phyloP scores from a whole-genome alignment of 768 basidiomycete species.

The Lactarius psammicola region DNA sequence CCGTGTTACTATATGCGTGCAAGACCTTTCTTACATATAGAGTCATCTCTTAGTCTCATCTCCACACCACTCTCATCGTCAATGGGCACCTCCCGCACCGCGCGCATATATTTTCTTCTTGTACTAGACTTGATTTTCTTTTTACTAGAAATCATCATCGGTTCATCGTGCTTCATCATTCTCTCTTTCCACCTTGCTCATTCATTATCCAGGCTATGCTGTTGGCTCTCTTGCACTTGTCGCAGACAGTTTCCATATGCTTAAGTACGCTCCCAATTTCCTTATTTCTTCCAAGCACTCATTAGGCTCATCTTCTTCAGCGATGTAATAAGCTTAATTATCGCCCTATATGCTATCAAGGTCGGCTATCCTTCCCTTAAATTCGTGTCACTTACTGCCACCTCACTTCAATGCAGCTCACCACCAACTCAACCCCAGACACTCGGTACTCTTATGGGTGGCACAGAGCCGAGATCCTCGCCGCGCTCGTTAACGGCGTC shows the following conservation, averaged over 20 bases:
- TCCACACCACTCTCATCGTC: constrained; percentile 7
- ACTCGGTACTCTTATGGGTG: constrained; percentile 96
- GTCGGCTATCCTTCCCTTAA: constrained; percentile 37
- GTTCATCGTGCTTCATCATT: constrained; percentile 39
- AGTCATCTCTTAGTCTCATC: constrained; percentile 8
- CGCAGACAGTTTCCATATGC: constrained; percentile 98
- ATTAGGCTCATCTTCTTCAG: constrained; percentile 43
- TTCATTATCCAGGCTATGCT: constrained; percentile 67
- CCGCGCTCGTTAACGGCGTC: constrained; percentile 93
- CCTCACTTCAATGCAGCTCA: constrained; percentile 48
- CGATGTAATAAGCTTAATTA: constrained; percentile 93
- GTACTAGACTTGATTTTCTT: constrained; percentile 87
- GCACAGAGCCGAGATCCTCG: constrained; percentile 96
- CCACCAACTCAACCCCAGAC: constrained; percentile 55
- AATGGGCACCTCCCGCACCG: constrained; percentile 58
- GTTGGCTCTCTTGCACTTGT: constrained; percentile 94
- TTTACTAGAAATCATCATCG: constrained; percentile 78
- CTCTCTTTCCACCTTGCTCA: constrained; percentile 10
- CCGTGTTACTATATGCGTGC: neutral
- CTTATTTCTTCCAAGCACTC: neutral
- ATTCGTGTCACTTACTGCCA: constrained; percentile 15
- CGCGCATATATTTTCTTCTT: constrained; percentile 73
- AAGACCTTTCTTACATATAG: neutral
- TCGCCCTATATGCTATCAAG: constrained; percentile 94
- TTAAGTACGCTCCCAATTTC: constrained; percentile 65